phyloP scores from a whole-genome alignment of 1,284 basidiomycete species.

The Marasmius sp. region DNA sequence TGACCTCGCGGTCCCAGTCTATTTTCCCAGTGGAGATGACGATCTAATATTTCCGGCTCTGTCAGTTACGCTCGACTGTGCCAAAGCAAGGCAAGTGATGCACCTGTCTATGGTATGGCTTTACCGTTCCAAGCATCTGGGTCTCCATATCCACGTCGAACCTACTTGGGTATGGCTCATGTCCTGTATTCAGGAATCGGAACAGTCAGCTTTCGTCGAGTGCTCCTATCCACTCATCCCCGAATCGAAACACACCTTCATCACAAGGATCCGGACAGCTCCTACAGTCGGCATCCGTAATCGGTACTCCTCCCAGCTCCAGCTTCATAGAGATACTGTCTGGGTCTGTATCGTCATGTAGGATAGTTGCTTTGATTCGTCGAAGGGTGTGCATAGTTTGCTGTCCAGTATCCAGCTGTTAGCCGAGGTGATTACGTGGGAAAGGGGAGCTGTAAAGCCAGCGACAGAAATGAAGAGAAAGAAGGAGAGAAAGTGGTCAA shows the following conservation, averaged over 20 bases:
- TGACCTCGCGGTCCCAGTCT: slow-evolving; percentile 83
- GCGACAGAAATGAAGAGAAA: neutral
- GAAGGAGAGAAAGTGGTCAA: neutral
- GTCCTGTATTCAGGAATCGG: slow-evolving; percentile 37
- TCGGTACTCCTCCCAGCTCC: slow-evolving; percentile 58
- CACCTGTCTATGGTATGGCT: slow-evolving; percentile 80
- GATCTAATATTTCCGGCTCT: slow-evolving; percentile 42
- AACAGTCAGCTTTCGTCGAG: too few species aligned
- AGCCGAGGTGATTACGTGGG: neutral
- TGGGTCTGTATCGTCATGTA: slow-evolving; percentile 31
- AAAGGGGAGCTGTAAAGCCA: neutral
- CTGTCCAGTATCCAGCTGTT: too few species aligned
- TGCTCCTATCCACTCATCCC: neutral
- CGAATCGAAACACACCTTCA: slow-evolving; percentile 42
- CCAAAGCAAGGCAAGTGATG: neutral
- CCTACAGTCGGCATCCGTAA: slow-evolving; percentile 70
- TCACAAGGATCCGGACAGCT: slow-evolving; percentile 80
- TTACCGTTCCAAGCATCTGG: slow-evolving; percentile 79
- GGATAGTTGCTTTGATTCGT: slow-evolving; percentile 36
- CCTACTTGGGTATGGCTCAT: slow-evolving; percentile 69
- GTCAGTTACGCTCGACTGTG: slow-evolving; percentile 7
- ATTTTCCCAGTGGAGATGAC: slow-evolving; percentile 87
- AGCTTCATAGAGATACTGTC: slow-evolving; percentile 40
- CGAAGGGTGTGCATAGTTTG: slow-evolving; percentile 37
- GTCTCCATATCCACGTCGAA: slow-evolving; percentile 79